Evolutionary conservation across 2,329 filamentous ascomycete species (phyloP), one percentile per base, ranked within the genome.

Genomic region (Lasiodiplodia gonubiensis): DNA sequence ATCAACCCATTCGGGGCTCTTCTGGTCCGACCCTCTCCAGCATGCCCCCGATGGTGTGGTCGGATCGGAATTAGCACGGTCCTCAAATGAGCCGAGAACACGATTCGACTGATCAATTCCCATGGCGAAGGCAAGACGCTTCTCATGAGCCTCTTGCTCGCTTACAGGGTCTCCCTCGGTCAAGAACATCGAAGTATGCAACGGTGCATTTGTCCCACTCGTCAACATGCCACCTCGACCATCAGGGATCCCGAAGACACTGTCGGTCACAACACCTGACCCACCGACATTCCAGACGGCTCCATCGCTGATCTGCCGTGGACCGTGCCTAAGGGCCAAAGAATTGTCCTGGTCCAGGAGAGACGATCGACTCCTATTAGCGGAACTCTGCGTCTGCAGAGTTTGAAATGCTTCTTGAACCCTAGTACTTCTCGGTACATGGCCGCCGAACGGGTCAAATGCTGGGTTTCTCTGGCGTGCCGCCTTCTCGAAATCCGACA

Each of bases 251-350:
- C 78, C 80, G 59, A 78, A 71, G 21, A 83, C 81, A 14, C 85
- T 85, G 18, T 83, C 80, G 30, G 81, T 81, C 8, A 82, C 80
- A n/a, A 87, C 86, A 60, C 87, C 86, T 11, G 87, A 75, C n/a
- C 91, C 90, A 30, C 92, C 91, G 12, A 95, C 88, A 21, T 88
- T 87, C 92, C 92, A 97, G 21, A 94, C 84, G 11, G 89, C 86
- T 2, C 91, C 90, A 69, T 84, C 80, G 75, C 91, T 94, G 69
- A 88, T 81, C 74, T 89, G 72, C 23, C 79, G 78, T 51, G 69
- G 46, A 4, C 33, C 63, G 30, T 67, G 66, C 25, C 66, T 39
- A 4, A 64, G 57, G 6, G 57, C 49, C 37, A 67, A 21, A 8
- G 57, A 37, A 18, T 60, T 37, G 21, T 55, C 42, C 5, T 25